Conservation (phyloP, 441 rosid species). For the Pelargonium myrrhifolium region DNA sequence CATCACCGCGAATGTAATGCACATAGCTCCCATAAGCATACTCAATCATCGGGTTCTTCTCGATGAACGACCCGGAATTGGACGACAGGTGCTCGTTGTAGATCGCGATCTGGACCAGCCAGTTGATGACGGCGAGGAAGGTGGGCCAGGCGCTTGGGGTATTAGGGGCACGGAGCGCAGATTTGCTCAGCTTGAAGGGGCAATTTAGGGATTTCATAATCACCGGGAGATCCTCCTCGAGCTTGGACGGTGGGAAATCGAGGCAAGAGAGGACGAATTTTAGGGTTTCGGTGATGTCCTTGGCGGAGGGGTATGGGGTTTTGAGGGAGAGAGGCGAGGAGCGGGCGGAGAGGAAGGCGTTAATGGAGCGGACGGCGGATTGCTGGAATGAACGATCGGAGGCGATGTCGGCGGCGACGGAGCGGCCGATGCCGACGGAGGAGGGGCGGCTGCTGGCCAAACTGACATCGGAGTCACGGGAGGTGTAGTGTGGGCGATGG, state of each 20-base stretch:
- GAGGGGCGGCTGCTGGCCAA: conserved; percentile 89
- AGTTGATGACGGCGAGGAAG: conserved; percentile 53
- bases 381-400: conserved; percentile 54
- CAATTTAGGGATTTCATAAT: conserved; percentile 49
- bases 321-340: conserved; percentile 29
- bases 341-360: conserved; percentile 55
- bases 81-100: conserved; percentile 29
- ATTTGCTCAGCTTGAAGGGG: conserved; percentile 63
- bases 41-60: conserved; percentile 34
- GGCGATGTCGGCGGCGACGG: conserved; percentile 31
- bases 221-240: conserved; percentile 63
- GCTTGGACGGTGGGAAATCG: conserved; percentile 39
- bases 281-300: conserved; percentile 55
- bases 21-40: conserved; percentile 48
- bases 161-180: conserved; percentile 67
- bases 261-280: conserved; percentile 44
- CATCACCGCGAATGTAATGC: conserved; percentile 49
- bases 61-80: conserved; percentile 25
- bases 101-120: conserved; percentile 65
- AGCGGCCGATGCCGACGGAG: conserved; percentile 44
- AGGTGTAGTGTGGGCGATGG: conserved; percentile 25
- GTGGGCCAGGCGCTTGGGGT: conserved; percentile 90
- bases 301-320: conserved; percentile 50
- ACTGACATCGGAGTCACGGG: conserved; percentile 84
- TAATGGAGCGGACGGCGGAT: conserved; percentile 49